These are phyloP conservation scores for Cubamyces lactineus DNA, from an alignment of 768 basidiomycete genomes.

Conservation along the genomic window DNA sequence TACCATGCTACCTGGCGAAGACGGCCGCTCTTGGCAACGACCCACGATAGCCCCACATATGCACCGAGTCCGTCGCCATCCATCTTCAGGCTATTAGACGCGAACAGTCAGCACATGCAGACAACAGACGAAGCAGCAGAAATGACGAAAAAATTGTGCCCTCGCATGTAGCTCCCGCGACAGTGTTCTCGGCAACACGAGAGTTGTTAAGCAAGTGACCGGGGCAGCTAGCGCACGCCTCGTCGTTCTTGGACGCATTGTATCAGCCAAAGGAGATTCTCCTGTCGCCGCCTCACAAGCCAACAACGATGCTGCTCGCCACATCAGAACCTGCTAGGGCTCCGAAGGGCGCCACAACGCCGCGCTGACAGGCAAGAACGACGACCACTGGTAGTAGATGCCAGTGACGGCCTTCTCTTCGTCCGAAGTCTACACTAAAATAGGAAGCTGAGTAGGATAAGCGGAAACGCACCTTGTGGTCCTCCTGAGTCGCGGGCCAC, in stretches of 20 bases:
- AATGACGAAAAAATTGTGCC: conserved; percentile 54
- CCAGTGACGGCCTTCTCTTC: conserved; percentile 94
- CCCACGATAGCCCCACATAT: conserved; percentile 85
- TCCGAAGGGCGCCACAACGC: conserved; percentile 40
- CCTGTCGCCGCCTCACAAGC: conserved; percentile 38
- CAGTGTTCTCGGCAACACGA: conserved; percentile 67
- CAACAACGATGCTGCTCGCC: conserved; percentile 29
- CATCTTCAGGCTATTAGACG: conserved; percentile 54
- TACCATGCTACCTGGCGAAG: conserved; percentile 41
- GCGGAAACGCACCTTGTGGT: conserved; percentile 57
- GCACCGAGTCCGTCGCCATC: conserved; percentile 71
- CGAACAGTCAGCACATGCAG: conserved; percentile 8
- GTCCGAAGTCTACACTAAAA: conserved; percentile 51
- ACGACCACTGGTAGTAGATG: conserved; percentile 61
- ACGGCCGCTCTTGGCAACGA: conserved; percentile 58
- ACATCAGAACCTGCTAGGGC: conserved; percentile 62
- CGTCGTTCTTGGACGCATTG: conserved; percentile 84
- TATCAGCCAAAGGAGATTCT: conserved; percentile 80
- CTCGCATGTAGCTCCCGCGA: conserved; percentile 90
- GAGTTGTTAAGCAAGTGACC: conserved; percentile 81
- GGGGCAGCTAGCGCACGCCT: conserved; percentile 23
- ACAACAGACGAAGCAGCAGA: background rate
- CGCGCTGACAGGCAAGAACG: conserved; percentile 29
- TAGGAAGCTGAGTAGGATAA: conserved; percentile 6
- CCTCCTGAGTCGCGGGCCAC: conserved; percentile 41